A percentile compares a stretch with the other conserved stretches of the same genome.
phyloP scores from a whole-genome alignment of 1,139 yeast species.

The Scheffersomyces quercinus region DNA sequence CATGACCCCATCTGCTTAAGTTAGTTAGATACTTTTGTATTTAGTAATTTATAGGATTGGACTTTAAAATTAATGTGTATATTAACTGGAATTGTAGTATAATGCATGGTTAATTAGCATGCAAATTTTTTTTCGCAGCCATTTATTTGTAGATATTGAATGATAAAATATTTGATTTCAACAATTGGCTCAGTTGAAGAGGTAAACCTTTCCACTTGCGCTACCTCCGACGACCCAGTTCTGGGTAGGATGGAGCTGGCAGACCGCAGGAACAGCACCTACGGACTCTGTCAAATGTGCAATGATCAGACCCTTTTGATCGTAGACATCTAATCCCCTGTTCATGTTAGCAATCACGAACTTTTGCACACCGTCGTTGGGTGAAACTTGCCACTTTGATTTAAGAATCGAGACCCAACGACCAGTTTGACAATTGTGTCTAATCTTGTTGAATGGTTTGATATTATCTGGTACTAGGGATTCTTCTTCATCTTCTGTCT shows the following conservation, averaged over 20 bases:
- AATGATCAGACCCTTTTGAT: slow-evolving; percentile 70
- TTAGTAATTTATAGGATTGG: not conserved
- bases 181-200: slow-evolving; percentile 30
- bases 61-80: not conserved
- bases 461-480: slow-evolving; percentile 34
- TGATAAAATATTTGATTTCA: no score
- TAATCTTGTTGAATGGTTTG: slow-evolving; percentile 59
- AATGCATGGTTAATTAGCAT: not conserved
- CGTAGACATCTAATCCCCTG: slow-evolving; percentile 77
- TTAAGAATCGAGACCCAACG: slow-evolving; percentile 93
- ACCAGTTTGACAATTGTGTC: slow-evolving; percentile 94
- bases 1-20: slow-evolving; percentile 79
- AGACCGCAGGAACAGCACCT: slow-evolving; percentile 92
- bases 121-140: not conserved
- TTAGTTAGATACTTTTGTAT: slow-evolving; percentile 4
- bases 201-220: slow-evolving; percentile 87
- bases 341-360: slow-evolving; percentile 94
- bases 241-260: slow-evolving; percentile 75
- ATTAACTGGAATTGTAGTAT: not conserved
- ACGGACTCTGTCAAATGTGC: slow-evolving; percentile 68
- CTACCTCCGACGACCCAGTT: slow-evolving; percentile 95
- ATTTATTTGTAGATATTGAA: no score
- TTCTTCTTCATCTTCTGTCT: slow-evolving; percentile 18
- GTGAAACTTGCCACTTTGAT: slow-evolving; percentile 76
- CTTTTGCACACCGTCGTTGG: slow-evolving; percentile 73